Base-by-base conservation (phyloP, 495 filamentous ascomycete species). In the Lindgomyces ingoldianus region DNA sequence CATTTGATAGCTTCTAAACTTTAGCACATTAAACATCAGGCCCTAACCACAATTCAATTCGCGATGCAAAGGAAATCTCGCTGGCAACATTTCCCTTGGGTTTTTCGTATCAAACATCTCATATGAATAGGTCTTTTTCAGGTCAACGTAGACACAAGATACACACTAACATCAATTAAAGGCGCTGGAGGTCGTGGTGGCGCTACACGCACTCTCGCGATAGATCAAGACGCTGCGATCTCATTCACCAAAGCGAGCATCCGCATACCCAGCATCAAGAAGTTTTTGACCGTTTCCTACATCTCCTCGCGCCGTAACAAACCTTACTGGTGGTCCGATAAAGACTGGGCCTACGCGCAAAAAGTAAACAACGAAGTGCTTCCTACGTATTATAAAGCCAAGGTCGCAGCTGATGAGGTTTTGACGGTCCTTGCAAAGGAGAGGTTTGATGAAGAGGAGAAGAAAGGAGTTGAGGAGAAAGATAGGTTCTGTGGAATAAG, bases 161-260 rank as follows among this genome's bases (percentile, higher is more conserved):
- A 22, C 25, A 27, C 4, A 50, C 1, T 16, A 41, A 3, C 4
- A 29, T 16, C 3, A 9, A 16, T 18, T 52, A 30, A 46, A 85
- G 85, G 86, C 24, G 90, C 90, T 22, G 90, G 88, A 36, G 90
- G 90, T 8, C 90, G 90, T 75, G 90, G 90, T 39, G 87, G 84
- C 3, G 74, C 85, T 0, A 74, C 80, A 21, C 77, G 87, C 25
- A 87, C 85, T 9, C 74, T 78, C 29, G 83, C 84, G 21, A 75
- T 81, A 51, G 78, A 79, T 49, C 84, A 83, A 60, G 84, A 86
- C 69, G 88, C 87, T 2, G 89, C 88, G 4, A 83, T 81, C 48
- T 79, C 85, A 68, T 91, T 92, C 80, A 86, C 91, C 72, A 76
- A 77, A 29, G 86, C 89, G 19, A 81, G 86, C 9, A 82, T 84